A percentile compares a stretch with the other conserved stretches of the same genome.
phyloP scores from a whole-genome alignment of 352 stramenopile genomes.

The Phytophthora sp. region DNA sequence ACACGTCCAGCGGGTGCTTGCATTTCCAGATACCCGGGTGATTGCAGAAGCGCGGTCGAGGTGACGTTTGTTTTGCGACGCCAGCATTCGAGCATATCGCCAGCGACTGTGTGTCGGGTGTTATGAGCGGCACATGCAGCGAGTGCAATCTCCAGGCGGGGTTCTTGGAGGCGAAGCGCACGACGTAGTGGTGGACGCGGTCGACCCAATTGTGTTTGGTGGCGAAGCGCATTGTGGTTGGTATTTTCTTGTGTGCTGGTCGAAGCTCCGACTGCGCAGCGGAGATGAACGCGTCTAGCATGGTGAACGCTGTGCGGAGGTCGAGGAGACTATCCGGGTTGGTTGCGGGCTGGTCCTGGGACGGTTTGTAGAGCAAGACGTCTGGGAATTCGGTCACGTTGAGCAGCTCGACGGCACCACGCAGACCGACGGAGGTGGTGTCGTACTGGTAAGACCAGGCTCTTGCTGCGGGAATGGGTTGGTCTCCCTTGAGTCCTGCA shows the following conservation, averaged over 20 bases:
- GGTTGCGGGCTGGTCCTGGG: background rate
- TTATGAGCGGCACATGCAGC: slow-evolving; percentile 15
- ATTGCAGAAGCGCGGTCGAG: slow-evolving; percentile 30
- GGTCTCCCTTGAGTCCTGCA: slow-evolving; percentile 16
- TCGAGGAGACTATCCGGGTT: slow-evolving; percentile 22
- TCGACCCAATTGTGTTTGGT: slow-evolving; percentile 50
- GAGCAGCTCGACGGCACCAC: slow-evolving; percentile 30
- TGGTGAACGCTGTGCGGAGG: slow-evolving; percentile 32
- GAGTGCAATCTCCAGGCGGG: slow-evolving; percentile 19
- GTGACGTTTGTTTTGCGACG: slow-evolving; percentile 1
- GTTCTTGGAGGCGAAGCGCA: slow-evolving; percentile 13
- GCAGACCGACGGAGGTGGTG: slow-evolving; percentile 36
- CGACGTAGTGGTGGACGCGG: slow-evolving; percentile 39
- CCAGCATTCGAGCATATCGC: slow-evolving; percentile 7
- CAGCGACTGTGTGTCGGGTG: background rate
- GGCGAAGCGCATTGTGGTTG: slow-evolving; percentile 13
- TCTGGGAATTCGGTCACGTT: slow-evolving; percentile 31
- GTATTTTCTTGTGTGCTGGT: background rate
- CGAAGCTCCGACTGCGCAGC: background rate
- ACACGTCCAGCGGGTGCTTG: slow-evolving; percentile 10
- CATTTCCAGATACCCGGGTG: slow-evolving; percentile 24
- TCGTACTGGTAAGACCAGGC: slow-evolving; percentile 51
- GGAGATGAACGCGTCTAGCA: slow-evolving; percentile 43
- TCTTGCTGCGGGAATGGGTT: slow-evolving; percentile 5
- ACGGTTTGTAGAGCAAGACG: slow-evolving; percentile 36